A percentile compares a stretch with the other conserved stretches of the same genome.
Evolutionary conservation across 2,329 filamentous ascomycete genomes (phyloP).

Genomic region (Didymella sp.): DNA sequence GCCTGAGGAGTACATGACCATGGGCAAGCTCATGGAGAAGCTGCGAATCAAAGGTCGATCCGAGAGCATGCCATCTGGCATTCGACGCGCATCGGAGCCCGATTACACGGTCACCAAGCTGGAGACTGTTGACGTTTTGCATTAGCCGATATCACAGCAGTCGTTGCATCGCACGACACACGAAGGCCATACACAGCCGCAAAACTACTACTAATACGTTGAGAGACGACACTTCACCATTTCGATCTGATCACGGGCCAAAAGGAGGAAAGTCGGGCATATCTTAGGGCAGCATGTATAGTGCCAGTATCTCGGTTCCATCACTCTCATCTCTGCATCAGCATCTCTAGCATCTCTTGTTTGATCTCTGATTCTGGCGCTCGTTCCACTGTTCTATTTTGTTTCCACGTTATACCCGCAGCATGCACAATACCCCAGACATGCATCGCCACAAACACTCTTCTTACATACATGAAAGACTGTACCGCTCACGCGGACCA

Average conservation of each 20-base stretch:
- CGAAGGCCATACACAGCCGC: conserved; percentile 15
- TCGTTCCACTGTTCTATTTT: conserved; percentile 9
- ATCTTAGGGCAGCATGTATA: conserved; percentile 13
- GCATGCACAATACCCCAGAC: conserved; percentile 42
- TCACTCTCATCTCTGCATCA: conserved; percentile 33
- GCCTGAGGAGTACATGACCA: conserved; percentile 76
- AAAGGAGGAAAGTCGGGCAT: conserved; percentile 6
- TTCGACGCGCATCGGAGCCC: conserved; percentile 48
- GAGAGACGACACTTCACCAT: background rate
- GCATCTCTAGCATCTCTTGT: conserved; percentile 37
- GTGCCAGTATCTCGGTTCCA: conserved; percentile 20
- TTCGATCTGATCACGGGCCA: conserved; percentile 6
- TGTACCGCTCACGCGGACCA: conserved; percentile 52
- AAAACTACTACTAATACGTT: conserved; percentile 14
- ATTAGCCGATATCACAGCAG: conserved; percentile 29
- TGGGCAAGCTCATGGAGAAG: conserved; percentile 86
- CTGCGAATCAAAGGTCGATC: conserved; percentile 70
- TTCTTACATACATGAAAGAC: conserved; percentile 42
- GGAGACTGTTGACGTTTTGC: conserved; percentile 40
- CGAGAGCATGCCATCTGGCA: conserved; percentile 40
- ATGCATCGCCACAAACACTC: conserved; percentile 19
- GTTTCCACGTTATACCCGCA: conserved; percentile 25
- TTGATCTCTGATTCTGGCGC: conserved; percentile 14
- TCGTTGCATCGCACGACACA: conserved; percentile 19
- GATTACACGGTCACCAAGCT: conserved; percentile 41